Base-by-base conservation (phyloP, 2,329 filamentous ascomycete genomes). In the Fusarium ambrosium region DNA sequence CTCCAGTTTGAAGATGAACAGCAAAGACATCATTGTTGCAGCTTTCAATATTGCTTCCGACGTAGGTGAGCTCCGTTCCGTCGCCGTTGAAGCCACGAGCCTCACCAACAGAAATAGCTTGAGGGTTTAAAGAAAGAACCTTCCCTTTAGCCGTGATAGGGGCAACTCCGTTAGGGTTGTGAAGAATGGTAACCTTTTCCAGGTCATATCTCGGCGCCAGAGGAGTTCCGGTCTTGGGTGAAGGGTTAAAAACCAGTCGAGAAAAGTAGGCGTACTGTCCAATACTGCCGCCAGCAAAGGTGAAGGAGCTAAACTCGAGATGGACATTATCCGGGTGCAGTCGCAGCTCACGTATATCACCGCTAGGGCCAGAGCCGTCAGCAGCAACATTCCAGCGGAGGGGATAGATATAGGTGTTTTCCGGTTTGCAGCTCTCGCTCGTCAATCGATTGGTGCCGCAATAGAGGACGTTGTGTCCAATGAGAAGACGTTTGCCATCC, bases 21-120 rank as follows among this genome's bases (percentile, higher is more conserved):
- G 85, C 85, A 63, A 83, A 87, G 7, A 86, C 74, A 70, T 87
- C 86, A 63, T 86, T 83, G 60, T 87, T 88, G 72, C 77, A 83
- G 2, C 85, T 85, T 72, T 88, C 86, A 4, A 59, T 62, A 0
- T 83, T 77, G 43, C 77, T 79, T 3, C 85, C 85, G 5, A 87
- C 76, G 71, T 86, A 87, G 0, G 79, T 82, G 11, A 84, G 78
- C 67, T 86, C 85, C 3, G 79, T 76, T 1, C 85, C 85, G 2
- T 76, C 79, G 6, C 85, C 85, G 4, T 66, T 84, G 71, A 87
- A 87, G 3, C 85, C 85, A 10, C 86, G 83, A 3, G 86, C 77
- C 75, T 88, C 86, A 3, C 85, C 86, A 1, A 87, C 78, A 4
- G 53, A 24, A 4, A 71, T 62, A 6, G 61, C 60, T 0, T 68